Evolutionary conservation across 257 asterid genomes (phyloP).

Genomic region (Gardenia jasminoides): DNA sequence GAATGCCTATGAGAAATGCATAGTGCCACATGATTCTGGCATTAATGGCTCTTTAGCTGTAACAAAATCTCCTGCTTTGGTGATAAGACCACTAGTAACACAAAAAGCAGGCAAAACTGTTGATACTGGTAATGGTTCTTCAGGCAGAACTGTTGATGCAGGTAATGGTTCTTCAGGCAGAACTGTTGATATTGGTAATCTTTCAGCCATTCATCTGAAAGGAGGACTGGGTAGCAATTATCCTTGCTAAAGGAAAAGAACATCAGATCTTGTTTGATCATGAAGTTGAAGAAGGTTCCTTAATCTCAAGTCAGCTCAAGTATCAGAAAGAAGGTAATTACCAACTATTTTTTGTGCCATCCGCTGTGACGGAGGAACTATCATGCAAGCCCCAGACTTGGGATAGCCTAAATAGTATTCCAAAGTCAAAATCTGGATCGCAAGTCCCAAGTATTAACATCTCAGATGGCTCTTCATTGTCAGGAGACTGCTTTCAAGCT

Average conservation of each 20-base stretch:
- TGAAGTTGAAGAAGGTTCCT: constrained; percentile 32
- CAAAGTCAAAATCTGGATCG: constrained; percentile 34
- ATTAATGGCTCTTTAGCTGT: constrained; percentile 39
- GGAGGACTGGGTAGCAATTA: constrained; percentile 30
- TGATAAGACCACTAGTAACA: constrained; percentile 61
- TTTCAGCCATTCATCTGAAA: constrained; percentile 23
- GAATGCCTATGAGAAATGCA: constrained; percentile 35
- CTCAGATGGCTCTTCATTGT: constrained; percentile 25
- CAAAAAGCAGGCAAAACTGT: constrained; percentile 29
- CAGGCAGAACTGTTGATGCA: constrained; percentile 24
- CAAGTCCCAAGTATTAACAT: constrained; percentile 34
- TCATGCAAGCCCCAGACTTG: constrained; percentile 29
- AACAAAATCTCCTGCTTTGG: constrained; percentile 57
- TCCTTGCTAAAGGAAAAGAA: constrained; percentile 37
- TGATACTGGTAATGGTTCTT: constrained; percentile 18
- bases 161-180: constrained; percentile 24
- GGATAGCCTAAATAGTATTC: constrained; percentile 25
- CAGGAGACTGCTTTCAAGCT: constrained; percentile 34
- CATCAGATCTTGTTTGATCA: constrained; percentile 26
- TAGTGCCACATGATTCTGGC: constrained; percentile 33
- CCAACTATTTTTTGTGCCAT: constrained; percentile 21
- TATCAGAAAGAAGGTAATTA: constrained; percentile 36
- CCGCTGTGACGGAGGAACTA: constrained; percentile 24
- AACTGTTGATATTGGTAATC: constrained; percentile 25
- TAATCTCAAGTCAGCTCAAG: constrained; percentile 30